Conservation (phyloP, 257 asterid species). For the Linderniella brevidens region DNA sequence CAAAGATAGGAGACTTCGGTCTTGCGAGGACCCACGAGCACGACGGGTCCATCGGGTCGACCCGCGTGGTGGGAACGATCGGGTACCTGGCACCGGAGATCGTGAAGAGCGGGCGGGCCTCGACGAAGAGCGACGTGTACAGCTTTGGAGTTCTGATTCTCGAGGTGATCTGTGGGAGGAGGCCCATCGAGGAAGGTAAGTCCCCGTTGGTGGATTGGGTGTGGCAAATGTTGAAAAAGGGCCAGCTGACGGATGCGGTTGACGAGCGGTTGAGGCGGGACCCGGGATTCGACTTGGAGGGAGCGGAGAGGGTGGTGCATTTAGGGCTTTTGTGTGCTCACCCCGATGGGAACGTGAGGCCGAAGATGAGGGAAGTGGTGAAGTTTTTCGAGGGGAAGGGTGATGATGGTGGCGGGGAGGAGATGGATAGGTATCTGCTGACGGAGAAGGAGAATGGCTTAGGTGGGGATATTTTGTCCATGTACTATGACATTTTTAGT, state of each 20-base stretch:
- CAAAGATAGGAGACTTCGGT: conserved; percentile 61
- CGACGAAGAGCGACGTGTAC: conserved; percentile 43
- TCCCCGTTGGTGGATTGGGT: conserved; percentile 50
- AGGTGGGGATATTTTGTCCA: no score
- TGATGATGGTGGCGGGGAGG: no score
- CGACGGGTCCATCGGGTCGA: conserved; percentile 35
- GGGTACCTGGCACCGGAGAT: conserved; percentile 81
- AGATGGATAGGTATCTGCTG: no score
- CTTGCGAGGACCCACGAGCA: conserved; percentile 55
- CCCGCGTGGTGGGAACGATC: conserved; percentile 67
- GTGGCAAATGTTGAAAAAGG: conserved; percentile 24
- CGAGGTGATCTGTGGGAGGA: conserved; percentile 50
- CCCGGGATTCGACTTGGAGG: conserved; percentile 17
- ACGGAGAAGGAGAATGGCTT: no score
- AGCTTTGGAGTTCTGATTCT: conserved; percentile 63
- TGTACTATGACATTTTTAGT: no score
- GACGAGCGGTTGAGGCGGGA: conserved; percentile 21
- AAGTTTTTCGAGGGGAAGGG: conserved; percentile 28
- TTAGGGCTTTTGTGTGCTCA: conserved; percentile 65
- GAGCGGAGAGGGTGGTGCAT: conserved; percentile 43
- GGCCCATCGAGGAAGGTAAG: conserved; percentile 27
- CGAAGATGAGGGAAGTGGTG: conserved; percentile 32
- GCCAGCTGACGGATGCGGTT: conserved; percentile 30
- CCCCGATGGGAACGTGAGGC: conserved; percentile 34
- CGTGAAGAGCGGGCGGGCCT: conserved; percentile 44